Evolutionary conservation across 306 rosid genomes (phyloP).

Genomic region (Parietaria judaica): DNA sequence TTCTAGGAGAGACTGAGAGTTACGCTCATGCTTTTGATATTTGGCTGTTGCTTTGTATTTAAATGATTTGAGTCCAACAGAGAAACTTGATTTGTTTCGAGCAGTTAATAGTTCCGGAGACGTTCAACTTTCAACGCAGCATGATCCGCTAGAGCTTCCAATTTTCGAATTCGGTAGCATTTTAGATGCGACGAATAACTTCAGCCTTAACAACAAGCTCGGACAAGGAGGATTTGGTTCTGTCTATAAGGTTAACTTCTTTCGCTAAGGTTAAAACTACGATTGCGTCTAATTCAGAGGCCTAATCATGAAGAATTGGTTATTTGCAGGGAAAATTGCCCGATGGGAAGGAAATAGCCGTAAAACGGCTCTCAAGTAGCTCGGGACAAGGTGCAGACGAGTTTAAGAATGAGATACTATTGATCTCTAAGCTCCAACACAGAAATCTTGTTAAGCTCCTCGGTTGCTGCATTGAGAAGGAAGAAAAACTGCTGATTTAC

Average conservation of each 20-base stretch:
- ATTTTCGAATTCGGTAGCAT: slow-evolving; percentile 14
- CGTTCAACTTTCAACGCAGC: not conserved
- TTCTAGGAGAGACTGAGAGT: too few species aligned
- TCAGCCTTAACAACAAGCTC: slow-evolving; percentile 16
- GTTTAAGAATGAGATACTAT: slow-evolving; percentile 24
- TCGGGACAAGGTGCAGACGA: slow-evolving; percentile 32
- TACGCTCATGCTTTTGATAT: too few species aligned
- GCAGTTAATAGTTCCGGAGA: not conserved
- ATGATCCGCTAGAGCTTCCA: slow-evolving; percentile 11
- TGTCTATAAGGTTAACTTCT: slow-evolving; percentile 14
- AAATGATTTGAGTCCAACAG: too few species aligned
- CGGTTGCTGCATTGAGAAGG: slow-evolving; percentile 28
- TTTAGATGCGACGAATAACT: slow-evolving; percentile 5
- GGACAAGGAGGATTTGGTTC: slow-evolving; percentile 28
- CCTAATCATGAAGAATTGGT: too few species aligned
- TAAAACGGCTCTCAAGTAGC: slow-evolving; percentile 28
- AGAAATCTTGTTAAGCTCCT: slow-evolving; percentile 34
- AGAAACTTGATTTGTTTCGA: too few species aligned
- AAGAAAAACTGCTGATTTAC: slow-evolving; percentile 32
- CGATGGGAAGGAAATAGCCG: slow-evolving; percentile 27
- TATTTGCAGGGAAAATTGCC: slow-evolving; percentile 24
- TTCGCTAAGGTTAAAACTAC: too few species aligned
- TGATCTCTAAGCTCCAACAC: slow-evolving; percentile 32
- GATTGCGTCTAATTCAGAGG: too few species aligned
- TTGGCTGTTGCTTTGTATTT: too few species aligned